A percentile compares a stretch with the other conserved stretches of the same genome.
Conservation (phyloP, 768 basidiomycete genomes). For the Trichaptum fuscoviolaceum region DNA sequence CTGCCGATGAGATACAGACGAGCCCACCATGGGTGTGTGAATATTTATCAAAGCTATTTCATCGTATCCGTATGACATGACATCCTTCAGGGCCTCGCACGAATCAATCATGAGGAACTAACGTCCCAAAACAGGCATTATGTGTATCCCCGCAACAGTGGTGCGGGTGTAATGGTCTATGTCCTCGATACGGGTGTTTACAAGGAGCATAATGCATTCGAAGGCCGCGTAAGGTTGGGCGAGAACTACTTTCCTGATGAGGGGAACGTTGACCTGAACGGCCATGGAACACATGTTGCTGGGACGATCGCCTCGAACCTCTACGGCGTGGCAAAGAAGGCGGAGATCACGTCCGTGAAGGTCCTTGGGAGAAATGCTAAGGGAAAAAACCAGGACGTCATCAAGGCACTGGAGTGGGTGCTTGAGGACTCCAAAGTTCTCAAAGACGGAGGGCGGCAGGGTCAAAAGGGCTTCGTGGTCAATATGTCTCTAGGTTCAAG, state of each 20-base stretch:
- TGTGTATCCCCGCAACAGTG: constrained; percentile 56
- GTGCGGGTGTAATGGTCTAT: constrained; percentile 91
- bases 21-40: constrained; percentile 75
- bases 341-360: constrained; percentile 86
- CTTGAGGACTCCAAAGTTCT: constrained; percentile 53
- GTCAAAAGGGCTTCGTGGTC: too few species aligned
- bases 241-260: constrained; percentile 87
- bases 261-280: constrained; percentile 85
- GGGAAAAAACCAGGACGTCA: constrained; percentile 13
- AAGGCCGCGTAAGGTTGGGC: constrained; percentile 89
- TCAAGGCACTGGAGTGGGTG: constrained; percentile 96
- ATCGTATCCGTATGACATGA: constrained; percentile 25
- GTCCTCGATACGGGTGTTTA: constrained; percentile 90
- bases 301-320: constrained; percentile 91
- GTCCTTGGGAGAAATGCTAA: too few species aligned
- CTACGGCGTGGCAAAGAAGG: constrained; percentile 95
- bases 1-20: constrained; percentile 38
- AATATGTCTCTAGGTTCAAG: too few species aligned
- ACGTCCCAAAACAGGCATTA: constrained; percentile 74
- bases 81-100: constrained; percentile 69
- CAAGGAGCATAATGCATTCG: constrained; percentile 76
- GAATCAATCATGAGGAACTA: constrained; percentile 80
- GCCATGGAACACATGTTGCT: constrained; percentile 93
- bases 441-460: too few species aligned
- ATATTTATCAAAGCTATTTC: background rate